Conservation (phyloP, 176 grass and related monocot genomes). For the Triticum turgidum region DNA sequence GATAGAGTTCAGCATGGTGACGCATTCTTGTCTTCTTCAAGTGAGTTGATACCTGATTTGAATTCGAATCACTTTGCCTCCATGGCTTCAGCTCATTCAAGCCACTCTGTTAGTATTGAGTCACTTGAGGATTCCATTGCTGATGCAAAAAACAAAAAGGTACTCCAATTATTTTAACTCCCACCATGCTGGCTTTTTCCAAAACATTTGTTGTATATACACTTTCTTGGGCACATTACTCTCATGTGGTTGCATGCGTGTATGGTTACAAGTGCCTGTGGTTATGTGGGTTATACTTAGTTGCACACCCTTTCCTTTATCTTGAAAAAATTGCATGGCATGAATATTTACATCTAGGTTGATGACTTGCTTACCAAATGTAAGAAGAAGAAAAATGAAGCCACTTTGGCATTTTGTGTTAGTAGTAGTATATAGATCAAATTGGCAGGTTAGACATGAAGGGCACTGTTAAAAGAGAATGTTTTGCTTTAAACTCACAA, state of each 20-base stretch:
- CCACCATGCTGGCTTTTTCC: neutral
- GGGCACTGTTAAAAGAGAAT: neutral
- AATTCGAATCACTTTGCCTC: slow-evolving; percentile 41
- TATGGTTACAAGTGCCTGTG: neutral
- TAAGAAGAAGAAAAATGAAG: neutral
- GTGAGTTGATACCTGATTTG: slow-evolving; percentile 42
- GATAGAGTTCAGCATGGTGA: slow-evolving; percentile 11
- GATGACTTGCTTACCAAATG: neutral
- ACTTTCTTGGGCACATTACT: slow-evolving; percentile 1
- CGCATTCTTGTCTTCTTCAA: slow-evolving; percentile 19
- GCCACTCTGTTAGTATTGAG: slow-evolving; percentile 42
- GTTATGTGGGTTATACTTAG: neutral
- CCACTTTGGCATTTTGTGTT: neutral
- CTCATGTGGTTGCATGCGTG: neutral
- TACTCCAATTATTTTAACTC: slow-evolving; percentile 27
- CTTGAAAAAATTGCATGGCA: neutral
- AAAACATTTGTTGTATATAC: neutral
- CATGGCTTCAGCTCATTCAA: slow-evolving; percentile 38
- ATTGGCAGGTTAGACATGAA: neutral
- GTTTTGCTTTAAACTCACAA: neutral
- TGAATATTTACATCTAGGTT: neutral
- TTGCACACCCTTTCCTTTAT: neutral
- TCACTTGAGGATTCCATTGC: slow-evolving; percentile 51
- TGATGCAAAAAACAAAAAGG: slow-evolving; percentile 65
- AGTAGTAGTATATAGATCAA: neutral